Base-by-base conservation (phyloP, 75 land plant species). In the Pinus taeda region DNA sequence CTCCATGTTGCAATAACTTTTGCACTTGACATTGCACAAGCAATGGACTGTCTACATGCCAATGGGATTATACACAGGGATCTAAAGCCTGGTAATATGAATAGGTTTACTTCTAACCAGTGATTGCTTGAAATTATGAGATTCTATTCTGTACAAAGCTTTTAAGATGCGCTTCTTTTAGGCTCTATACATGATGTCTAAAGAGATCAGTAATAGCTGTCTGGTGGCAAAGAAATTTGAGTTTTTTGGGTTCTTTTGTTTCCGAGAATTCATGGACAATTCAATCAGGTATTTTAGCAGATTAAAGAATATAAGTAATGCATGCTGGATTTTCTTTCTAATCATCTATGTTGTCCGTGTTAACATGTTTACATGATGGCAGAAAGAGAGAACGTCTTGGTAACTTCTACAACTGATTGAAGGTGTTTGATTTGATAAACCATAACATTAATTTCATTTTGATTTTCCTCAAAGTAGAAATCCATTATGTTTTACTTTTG, bases 41-140 rank as follows among this genome's bases (percentile, higher is more conserved):
- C 93, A 7, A 86, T 95, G 96, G 98, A 95, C 8, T 95, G 98
- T 79, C 81, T 95, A 37, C 98, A 95, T 84, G 90, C 83, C n/a
- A 93, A 91, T 86, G 93, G 96, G 59, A 93, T 95, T 24, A 95
- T 95, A 66, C 98, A 95, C 80, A 82, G 98, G 73, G 98, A 95
- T 80, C 74, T 95, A 42, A 95, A 95, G 79, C 98, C 98, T 71
- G 94, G 93, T 91, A 88, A 66, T n/a, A 12, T 57, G 7, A 29
- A 7, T 79, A 21, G 33, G 15, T 15, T 57, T 17, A 36, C 67
- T 64, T 18, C 69, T 65, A 33, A 65, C n/a, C 18, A 33, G 18
- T 17, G 15, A 74, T 60, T 36, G 33, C 42, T 65, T 65, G 22
- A 18, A 3, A 39, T 11, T 69, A 4, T 36, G 53, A 69, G 13